Evolutionary conservation across 2,329 filamentous ascomycete species (phyloP), one percentile per base, ranked within the genome.

Genomic region (Colletotrichum simmondsii): DNA sequence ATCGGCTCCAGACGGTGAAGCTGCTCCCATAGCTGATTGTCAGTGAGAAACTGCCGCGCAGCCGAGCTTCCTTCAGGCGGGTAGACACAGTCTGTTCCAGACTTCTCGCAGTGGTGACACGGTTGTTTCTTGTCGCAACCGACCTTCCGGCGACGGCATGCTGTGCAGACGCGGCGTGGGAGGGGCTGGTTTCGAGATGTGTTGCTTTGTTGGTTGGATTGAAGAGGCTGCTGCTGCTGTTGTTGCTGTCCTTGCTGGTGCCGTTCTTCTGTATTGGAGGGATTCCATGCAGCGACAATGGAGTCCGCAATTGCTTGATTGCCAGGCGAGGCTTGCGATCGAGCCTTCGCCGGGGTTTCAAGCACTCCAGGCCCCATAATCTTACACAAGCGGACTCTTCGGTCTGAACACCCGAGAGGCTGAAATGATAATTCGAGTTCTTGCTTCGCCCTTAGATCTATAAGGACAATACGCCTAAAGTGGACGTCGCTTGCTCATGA

Each of bases 1-100:
- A 61, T 61, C 30, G 58, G 58, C 58, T 61, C 58, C n/a, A 61
- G 58, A 24, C 58, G 58, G 22, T 61, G 58, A 22, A 61, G 58
- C 58, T 61, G 58, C 6, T 61, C 58, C 58, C 58, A 61, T 16
- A 61, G 58, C 26, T 61, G 58, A 24, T 30, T 24, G 16, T 61
- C 58, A 7, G 58, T 61, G 30, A 61, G 6, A 8, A 61, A 37
- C 35, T 61, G 58, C 22, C 58, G 58, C n/a, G 22, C 58, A 42
- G 58, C 58, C 7, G 58, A 61, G 4, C 30, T 24, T 30, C 58
- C 42, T n/a, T 61, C 58, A 28, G 58, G 42, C 42, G 58, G 58
- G 11, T 61, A 61, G 26, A 61, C 32, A 37, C 58, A 61, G 35
- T 61, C 58, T 30, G 58, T 37, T 30, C 58, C 58, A 37, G 42